A percentile compares a stretch with the other conserved stretches of the same genome.
Evolutionary conservation across 768 basidiomycete genomes (phyloP).

Genomic region (Termitomyces sp.): DNA sequence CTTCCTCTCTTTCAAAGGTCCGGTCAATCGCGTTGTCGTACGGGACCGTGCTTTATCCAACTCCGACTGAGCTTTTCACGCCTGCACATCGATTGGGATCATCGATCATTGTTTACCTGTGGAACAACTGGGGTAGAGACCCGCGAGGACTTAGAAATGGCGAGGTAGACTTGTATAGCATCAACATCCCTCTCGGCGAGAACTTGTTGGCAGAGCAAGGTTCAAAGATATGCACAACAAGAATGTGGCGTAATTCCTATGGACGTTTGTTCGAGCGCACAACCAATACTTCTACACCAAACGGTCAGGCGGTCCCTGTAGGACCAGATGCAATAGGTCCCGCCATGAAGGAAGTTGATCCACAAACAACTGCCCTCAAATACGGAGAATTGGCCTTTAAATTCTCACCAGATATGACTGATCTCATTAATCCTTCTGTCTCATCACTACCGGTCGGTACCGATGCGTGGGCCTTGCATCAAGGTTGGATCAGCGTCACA

Average conservation of each 20-base stretch:
- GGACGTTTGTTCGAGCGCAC: slow-evolving; percentile 69
- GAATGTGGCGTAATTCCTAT: slow-evolving; percentile 83
- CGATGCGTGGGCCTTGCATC: slow-evolving; percentile 75
- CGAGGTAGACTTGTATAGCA: slow-evolving; percentile 77
- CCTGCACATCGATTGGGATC: slow-evolving; percentile 71
- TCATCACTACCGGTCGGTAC: slow-evolving; percentile 67
- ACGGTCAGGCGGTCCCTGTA: slow-evolving; percentile 25
- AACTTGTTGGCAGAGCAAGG: slow-evolving; percentile 53
- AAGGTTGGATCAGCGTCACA: slow-evolving; percentile 71
- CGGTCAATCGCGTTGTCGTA: slow-evolving; percentile 89
- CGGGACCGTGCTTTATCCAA: slow-evolving; percentile 70
- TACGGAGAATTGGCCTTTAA: slow-evolving; percentile 55
- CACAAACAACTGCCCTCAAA: slow-evolving; percentile 9
- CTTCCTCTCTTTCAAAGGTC: slow-evolving; percentile 61
- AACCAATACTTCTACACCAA: slow-evolving; percentile 3
- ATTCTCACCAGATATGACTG: slow-evolving; percentile 65
- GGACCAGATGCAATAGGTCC: slow-evolving; percentile 36
- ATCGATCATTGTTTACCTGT: slow-evolving; percentile 68
- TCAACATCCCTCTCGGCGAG: slow-evolving; percentile 84
- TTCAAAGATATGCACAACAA: slow-evolving; percentile 73
- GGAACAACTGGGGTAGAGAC: slow-evolving; percentile 82
- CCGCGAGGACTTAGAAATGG: slow-evolving; percentile 46
- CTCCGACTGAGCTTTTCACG: slow-evolving; percentile 49
- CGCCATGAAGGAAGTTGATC: neutral
- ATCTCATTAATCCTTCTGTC: slow-evolving; percentile 54